These are phyloP conservation scores for Tricholoma sp. DNA, from an alignment of 768 basidiomycete species.

Conservation along the genomic window DNA sequence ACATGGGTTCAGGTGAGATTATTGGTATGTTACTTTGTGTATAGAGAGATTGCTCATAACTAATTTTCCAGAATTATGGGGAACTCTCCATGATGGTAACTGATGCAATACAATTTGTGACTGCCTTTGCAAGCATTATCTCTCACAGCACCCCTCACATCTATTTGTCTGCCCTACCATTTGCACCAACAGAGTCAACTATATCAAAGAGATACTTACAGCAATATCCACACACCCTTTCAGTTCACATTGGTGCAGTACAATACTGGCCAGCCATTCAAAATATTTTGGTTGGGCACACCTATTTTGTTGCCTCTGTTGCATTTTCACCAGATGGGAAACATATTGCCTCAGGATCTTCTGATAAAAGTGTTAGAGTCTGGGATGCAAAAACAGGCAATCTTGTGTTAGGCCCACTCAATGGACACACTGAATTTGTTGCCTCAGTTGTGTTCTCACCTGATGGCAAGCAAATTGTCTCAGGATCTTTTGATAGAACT, in stretches of 20 bases:
- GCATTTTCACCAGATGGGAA: too few relatives aligned
- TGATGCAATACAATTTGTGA: constrained; percentile 12
- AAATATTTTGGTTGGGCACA: background rate
- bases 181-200: constrained; percentile 8
- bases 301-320: too few relatives aligned
- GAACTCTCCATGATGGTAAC: background rate
- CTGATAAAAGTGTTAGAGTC: background rate
- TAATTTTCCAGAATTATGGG: too few relatives aligned
- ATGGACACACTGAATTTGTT: too few relatives aligned
- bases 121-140: constrained; percentile 10
- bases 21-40: too few relatives aligned
- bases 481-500: too few relatives aligned
- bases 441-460: too few relatives aligned
- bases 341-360: too few relatives aligned
- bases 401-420: too few relatives aligned
- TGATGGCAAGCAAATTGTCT: too few relatives aligned
- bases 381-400: too few relatives aligned
- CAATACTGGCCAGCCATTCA: background rate
- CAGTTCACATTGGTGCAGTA: background rate
- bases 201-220: background rate
- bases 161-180: constrained; percentile 22
- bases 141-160: constrained; percentile 18
- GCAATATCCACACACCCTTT: background rate
- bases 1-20: background rate
- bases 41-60: too few relatives aligned